Evolutionary conservation across 73 alveolate genomes (phyloP), one percentile per base, ranked within the genome.

Genomic region (Stentor roeselii): DNA sequence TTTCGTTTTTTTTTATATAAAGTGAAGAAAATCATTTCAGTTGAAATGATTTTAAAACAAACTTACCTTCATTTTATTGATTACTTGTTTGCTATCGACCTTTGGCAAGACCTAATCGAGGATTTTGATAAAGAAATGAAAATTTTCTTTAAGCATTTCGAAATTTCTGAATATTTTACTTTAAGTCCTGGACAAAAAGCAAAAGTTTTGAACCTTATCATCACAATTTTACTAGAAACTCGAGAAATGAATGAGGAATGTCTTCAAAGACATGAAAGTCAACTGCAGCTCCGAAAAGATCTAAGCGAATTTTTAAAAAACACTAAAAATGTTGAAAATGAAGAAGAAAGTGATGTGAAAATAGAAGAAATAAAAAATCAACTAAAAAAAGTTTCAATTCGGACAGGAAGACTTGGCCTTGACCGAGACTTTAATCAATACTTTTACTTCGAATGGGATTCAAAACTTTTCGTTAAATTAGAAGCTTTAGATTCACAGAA

Each of bases 71-170:
- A 14, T 0, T 32, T 67, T 67, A 0, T 67, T 15, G 80, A 67
- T 14, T 27, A 32, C 34, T 27, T 67, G 14, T 67, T 67, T 34
- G 15, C 50, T 27, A 27, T 40, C 11, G 80, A 32, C 2, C 37
- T 67, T 21, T 67, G 80, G 80, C 21, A 67, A 27, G 80, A 67
- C 21, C 37, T 67, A 27, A 67, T 67, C 34, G 80, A 67, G 34
- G 80, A 67, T 32, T 30, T 32, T 2, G 80, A 67, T 21, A 50
- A 50, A 50, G 41, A 67, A 27, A 36, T 67, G 21, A 34, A 27
- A 0, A 15, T 21, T 15, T 14, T 11, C 11, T 67, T 67, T 21
- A 32, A 67, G 34, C 21, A 34, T 30, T 67, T 67, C 34, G 27
- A 36, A 1, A 11, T 32, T 21, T 27, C 37, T 0, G 37, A 21